Evolutionary conservation across 805 yeast genomes (phyloP).

Genomic region (Zygosaccharomyces gambellarensis): DNA sequence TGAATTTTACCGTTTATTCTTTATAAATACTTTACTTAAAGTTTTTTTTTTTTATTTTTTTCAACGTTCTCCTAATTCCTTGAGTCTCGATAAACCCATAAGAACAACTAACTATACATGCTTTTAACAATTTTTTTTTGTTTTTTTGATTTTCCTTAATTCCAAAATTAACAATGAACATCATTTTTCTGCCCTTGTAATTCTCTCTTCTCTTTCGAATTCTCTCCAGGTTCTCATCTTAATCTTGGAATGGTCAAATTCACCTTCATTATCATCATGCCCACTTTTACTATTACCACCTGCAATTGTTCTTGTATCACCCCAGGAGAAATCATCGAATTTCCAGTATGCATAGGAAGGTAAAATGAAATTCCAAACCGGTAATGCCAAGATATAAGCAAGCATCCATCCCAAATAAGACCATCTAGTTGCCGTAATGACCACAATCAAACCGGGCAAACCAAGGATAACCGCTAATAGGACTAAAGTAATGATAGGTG

Average conservation of each 20-base stretch:
- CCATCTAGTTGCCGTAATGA: slow-evolving; percentile 71
- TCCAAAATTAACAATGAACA: background rate
- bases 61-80: background rate
- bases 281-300: slow-evolving; percentile 49
- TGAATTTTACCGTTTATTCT: slow-evolving; percentile 6
- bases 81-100: background rate
- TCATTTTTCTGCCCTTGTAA: slow-evolving; percentile 4
- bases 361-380: slow-evolving; percentile 88
- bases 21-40: background rate
- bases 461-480: slow-evolving; percentile 78
- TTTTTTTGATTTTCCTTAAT: background rate
- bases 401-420: slow-evolving; percentile 74
- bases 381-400: slow-evolving; percentile 72
- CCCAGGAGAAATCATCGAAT: slow-evolving; percentile 95
- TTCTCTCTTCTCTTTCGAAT: slow-evolving; percentile 14
- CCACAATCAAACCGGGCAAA: slow-evolving; percentile 75
- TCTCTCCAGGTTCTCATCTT: slow-evolving; percentile 94
- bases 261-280: slow-evolving; percentile 55
- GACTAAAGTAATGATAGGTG: slow-evolving; percentile 71
- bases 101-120: background rate
- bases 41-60: background rate
- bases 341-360: slow-evolving; percentile 91
- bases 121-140: background rate
- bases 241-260: slow-evolving; percentile 86
- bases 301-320: slow-evolving; percentile 80